These are phyloP conservation scores for Schwanniomyces sp. DNA, from an alignment of 805 yeast genomes.

Conservation along the genomic window DNA sequence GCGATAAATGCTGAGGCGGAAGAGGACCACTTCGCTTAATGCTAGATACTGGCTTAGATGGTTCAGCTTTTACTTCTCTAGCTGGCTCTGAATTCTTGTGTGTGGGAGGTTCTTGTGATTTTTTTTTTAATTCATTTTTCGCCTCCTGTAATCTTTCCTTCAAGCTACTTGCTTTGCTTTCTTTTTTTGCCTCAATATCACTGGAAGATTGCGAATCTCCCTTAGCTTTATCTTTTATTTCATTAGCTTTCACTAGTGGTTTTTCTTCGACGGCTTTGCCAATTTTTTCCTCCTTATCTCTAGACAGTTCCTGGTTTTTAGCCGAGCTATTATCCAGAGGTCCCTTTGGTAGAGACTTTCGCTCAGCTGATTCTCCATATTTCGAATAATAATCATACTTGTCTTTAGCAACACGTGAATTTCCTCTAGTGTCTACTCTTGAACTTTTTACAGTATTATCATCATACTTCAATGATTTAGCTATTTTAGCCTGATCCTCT, in stretches of 20 bases:
- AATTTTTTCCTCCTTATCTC: neutral
- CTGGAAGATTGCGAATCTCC: neutral
- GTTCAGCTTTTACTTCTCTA: neutral
- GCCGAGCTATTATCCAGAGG: neutral
- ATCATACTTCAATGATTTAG: slow-evolving; percentile 15
- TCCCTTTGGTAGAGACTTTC: neutral
- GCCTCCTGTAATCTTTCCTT: slow-evolving; percentile 8
- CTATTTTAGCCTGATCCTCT: slow-evolving; percentile 2
- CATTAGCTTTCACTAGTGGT: neutral
- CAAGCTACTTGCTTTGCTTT: slow-evolving; percentile 3
- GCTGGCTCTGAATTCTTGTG: neutral
- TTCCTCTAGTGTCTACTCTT: slow-evolving; percentile 13
- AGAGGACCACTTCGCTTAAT: slow-evolving; percentile 2
- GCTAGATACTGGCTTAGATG: neutral
- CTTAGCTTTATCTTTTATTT: neutral
- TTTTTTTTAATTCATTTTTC: slow-evolving; percentile 8
- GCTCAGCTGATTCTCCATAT: slow-evolving; percentile 10
- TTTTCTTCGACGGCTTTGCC: neutral
- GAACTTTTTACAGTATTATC: slow-evolving; percentile 11
- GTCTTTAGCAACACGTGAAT: slow-evolving; percentile 14
- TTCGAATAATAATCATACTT: slow-evolving; percentile 34
- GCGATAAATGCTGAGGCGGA: slow-evolving; percentile 9
- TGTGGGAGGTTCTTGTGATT: neutral
- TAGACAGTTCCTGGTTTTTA: neutral
- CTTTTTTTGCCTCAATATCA: neutral